These are phyloP conservation scores for Ramaria rubella DNA, from an alignment of 768 basidiomycete species.

Conservation along the genomic window DNA sequence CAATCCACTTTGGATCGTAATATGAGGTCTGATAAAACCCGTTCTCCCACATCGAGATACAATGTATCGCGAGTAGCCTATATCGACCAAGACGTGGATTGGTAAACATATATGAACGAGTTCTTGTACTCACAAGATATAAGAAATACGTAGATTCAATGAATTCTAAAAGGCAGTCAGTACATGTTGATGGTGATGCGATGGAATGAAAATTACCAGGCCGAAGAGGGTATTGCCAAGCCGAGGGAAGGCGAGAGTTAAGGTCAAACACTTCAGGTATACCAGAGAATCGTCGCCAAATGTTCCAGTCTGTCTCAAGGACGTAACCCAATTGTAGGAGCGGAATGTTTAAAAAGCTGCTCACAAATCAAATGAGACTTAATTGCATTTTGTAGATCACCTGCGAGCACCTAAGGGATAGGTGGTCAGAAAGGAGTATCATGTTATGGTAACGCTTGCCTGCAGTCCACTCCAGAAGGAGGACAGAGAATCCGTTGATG, in stretches of 20 bases:
- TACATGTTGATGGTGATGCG: neutral
- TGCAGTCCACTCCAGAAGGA: constrained; percentile 98
- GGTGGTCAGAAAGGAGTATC: neutral
- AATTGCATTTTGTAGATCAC: constrained; percentile 84
- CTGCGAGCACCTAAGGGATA: constrained; percentile 48
- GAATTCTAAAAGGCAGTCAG: constrained; percentile 50
- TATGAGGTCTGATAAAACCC: constrained; percentile 69
- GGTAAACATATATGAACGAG: neutral
- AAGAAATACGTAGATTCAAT: constrained; percentile 96
- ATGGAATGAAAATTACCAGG: constrained; percentile 41
- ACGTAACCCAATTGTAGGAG: constrained; percentile 6
- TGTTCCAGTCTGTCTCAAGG: constrained; percentile 68
- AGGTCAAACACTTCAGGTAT: constrained; percentile 92
- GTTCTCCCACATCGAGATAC: constrained; percentile 87
- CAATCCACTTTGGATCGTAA: constrained; percentile 76
- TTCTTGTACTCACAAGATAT: constrained; percentile 55
- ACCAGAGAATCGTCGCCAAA: constrained; percentile 84
- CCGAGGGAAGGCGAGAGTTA: constrained; percentile 61
- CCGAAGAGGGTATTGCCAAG: constrained; percentile 72
- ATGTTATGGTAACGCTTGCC: constrained; percentile 23
- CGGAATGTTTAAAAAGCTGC: constrained; percentile 20
- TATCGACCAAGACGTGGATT: constrained; percentile 7
- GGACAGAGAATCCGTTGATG: constrained; percentile 88
- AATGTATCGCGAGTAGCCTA: constrained; percentile 92
- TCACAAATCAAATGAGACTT: constrained; percentile 84